Evolutionary conservation across 2,329 filamentous ascomycete species (phyloP), one percentile per base, ranked within the genome.

Genomic region (Dendryphion nanum): DNA sequence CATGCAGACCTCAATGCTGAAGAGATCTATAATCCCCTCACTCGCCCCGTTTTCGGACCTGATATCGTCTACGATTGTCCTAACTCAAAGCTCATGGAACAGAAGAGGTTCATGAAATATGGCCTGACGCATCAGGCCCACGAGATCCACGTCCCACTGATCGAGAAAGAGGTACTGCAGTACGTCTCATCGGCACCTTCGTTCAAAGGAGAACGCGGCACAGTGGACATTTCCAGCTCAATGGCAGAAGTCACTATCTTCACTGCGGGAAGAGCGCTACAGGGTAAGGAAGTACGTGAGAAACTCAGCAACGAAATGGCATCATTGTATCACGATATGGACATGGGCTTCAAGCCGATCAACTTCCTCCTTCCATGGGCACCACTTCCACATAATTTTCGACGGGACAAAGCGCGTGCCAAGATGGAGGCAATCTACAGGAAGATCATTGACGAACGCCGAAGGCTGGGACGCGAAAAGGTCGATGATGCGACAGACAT

Each of bases 331-430:
- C 85, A 89, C 66, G 82, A 90, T 55, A 79, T 91, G 39, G 86
- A 91, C 59, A 86, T 85, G 78, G 86, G 86, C 4, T 91, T 91
- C 67, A 82, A 78, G 34, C 82, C 86, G 3, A 79, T 90, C 69
- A 91, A 91, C 71, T 91, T 91, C 66, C 82, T 85, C 74, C 73
- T 90, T 41, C 84, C 86, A 55, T 89, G 85, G 85, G 81, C 82
- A 18, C 86, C 86, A 32, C 77, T 90, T 5, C 86, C 86, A 18
- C 85, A 86, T 67, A 91, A 91, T 69, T 78, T 81, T 51, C 81
- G 79, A 60, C 82, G 86, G 41, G 86, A 91, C 53, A 71, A 76
- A 46, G 86, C 86, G 18, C 86, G 89, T 68, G 74, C 75, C 51
- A 89, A 83, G 50, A 81, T 95, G 71, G 76, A 85, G 35, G 77